Conservation (phyloP, 192 early-diverging fungal genomes). For the Coemansia sp. region DNA sequence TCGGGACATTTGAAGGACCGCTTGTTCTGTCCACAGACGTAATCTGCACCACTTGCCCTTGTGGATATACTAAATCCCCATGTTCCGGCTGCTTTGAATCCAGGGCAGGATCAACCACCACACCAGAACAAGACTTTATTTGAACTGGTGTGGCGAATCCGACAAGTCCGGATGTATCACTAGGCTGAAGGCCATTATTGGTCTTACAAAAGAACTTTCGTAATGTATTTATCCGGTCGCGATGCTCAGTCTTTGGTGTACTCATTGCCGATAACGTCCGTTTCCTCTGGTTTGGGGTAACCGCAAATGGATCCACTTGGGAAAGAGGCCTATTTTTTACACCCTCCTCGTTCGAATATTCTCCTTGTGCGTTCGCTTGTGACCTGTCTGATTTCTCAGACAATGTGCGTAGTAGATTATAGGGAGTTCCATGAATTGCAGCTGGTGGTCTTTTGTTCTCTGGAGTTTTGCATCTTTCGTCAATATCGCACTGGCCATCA, state of each 20-base stretch:
- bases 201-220: slow-evolving; percentile 27
- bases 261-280: background rate
- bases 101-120: slow-evolving; percentile 22
- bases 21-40: slow-evolving; percentile 22
- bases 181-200: background rate
- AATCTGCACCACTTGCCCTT: slow-evolving; percentile 28
- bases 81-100: slow-evolving; percentile 6
- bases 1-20: slow-evolving; percentile 14
- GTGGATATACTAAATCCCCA: background rate
- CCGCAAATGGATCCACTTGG: slow-evolving; percentile 11
- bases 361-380: background rate
- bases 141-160: slow-evolving; percentile 7
- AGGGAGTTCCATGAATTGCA: slow-evolving; percentile 12
- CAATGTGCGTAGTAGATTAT: slow-evolving; percentile 26
- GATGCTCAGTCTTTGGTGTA: slow-evolving; percentile 19
- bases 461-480: background rate
- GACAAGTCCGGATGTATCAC: background rate
- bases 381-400: slow-evolving; percentile 39
- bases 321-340: background rate
- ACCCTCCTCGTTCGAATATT: background rate
- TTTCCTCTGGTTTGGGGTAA: slow-evolving; percentile 21
- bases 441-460: background rate
- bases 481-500: background rate
- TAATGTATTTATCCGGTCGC: slow-evolving; percentile 36
- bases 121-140: background rate